phyloP scores from a whole-genome alignment of 116 monocot genomes.

The Dioscorea cayenensis region DNA sequence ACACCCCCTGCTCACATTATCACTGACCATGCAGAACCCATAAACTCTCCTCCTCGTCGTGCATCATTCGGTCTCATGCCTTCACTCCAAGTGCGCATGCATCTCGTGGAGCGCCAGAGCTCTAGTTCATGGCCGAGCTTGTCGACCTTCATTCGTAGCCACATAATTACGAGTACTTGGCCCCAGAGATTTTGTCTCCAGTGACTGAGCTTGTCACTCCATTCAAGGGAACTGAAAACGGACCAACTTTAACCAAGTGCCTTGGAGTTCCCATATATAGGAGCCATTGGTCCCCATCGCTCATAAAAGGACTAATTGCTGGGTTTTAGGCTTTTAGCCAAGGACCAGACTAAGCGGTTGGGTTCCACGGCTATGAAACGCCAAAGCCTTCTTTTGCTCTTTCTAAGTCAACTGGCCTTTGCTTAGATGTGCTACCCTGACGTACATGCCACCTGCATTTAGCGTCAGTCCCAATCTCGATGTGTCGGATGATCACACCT shows the following conservation, averaged over 20 bases:
- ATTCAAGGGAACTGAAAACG: conserved; percentile 62
- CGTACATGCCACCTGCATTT: conserved; percentile 50
- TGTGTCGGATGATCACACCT: conserved; percentile 11
- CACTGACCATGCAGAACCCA: conserved; percentile 24
- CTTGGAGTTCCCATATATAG: conserved; percentile 85
- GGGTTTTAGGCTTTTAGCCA: conserved; percentile 43
- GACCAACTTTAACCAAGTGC: conserved; percentile 68
- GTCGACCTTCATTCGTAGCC: conserved; percentile 75
- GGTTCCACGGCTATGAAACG: conserved; percentile 65
- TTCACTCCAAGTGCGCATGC: conserved; percentile 18
- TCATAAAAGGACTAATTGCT: conserved; percentile 45
- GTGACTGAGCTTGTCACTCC: conserved; percentile 53
- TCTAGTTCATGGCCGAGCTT: conserved; percentile 88
- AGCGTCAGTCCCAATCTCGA: conserved; percentile 4
- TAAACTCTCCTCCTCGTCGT: not conserved
- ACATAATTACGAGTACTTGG: conserved; percentile 80
- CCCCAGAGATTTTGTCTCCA: conserved; percentile 83
- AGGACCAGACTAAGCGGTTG: conserved; percentile 58
- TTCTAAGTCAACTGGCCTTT: conserved; percentile 71
- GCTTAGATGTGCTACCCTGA: conserved; percentile 58
- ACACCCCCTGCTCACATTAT: conserved; percentile 49
- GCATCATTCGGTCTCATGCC: conserved; percentile 33
- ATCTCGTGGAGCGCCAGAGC: conserved; percentile 2
- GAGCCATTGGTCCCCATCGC: conserved; percentile 25
- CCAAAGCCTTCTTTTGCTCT: conserved; percentile 63